These are phyloP conservation scores for Fusarium burgessii DNA, from an alignment of 2,329 filamentous ascomycete genomes.

Conservation along the genomic window DNA sequence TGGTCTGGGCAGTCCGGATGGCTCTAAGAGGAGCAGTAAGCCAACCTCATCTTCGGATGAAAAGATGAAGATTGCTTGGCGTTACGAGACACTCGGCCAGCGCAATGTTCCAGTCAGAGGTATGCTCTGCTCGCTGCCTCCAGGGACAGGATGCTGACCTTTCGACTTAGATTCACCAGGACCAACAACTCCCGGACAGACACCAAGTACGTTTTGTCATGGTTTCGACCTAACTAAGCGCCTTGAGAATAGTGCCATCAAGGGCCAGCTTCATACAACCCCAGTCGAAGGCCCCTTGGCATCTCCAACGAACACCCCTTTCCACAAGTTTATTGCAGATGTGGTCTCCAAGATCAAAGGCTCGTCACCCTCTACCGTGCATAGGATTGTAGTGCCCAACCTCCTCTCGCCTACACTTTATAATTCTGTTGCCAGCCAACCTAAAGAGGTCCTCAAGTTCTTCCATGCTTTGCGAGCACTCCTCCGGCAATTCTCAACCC, in stretches of 20 bases:
- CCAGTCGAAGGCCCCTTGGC: constrained; percentile 55
- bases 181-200: constrained; percentile 38
- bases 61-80: constrained; percentile 99
- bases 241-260: constrained; percentile 62
- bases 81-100: constrained; percentile 86
- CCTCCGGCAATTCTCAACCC: constrained; percentile 73
- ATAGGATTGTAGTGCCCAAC: constrained; percentile 86
- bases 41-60: constrained; percentile 64
- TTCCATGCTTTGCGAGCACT: constrained; percentile 82
- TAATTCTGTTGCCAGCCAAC: constrained; percentile 74
- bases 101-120: constrained; percentile 74
- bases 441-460: constrained; percentile 81
- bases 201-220: constrained; percentile 70
- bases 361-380: constrained; percentile 71
- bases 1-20: constrained; percentile 66
- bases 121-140: constrained; percentile 54
- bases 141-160: neutral
- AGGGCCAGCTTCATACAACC: constrained; percentile 63
- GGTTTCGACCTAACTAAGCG: constrained; percentile 78
- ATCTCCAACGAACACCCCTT: constrained; percentile 51
- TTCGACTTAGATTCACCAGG: constrained; percentile 34
- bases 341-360: constrained; percentile 67
- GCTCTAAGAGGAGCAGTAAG: constrained; percentile 55
- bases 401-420: constrained; percentile 91
- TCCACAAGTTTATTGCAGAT: constrained; percentile 72